phyloP scores from a whole-genome alignment of 2,329 filamentous ascomycete species.

The Xylaria hypoxylon region DNA sequence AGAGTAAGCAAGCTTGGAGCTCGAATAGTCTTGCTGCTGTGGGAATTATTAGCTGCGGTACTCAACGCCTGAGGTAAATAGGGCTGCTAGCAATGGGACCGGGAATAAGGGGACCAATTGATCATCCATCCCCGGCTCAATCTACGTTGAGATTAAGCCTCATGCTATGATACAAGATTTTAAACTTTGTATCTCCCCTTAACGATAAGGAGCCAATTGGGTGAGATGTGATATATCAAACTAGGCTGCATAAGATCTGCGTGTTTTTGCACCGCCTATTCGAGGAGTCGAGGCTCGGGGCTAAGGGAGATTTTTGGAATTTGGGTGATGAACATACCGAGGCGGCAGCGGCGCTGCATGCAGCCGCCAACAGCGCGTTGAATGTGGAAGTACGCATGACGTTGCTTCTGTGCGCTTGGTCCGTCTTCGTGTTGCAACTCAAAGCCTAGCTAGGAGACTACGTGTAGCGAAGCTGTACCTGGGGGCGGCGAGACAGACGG shows the following conservation, averaged over 20 bases:
- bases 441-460: conserved; percentile 4
- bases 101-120: conserved; percentile 9
- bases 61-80: neutral
- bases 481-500: conserved; percentile 24
- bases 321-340: conserved; percentile 34
- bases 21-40: conserved; percentile 26
- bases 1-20: conserved; percentile 43
- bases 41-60: conserved; percentile 23
- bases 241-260: neutral
- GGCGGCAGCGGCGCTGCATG: conserved; percentile 34
- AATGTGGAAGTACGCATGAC: conserved; percentile 36
- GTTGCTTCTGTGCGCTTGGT: conserved; percentile 17
- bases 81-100: conserved; percentile 3
- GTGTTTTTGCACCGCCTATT: neutral
- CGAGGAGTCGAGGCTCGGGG: neutral
- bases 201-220: neutral
- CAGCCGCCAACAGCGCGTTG: conserved; percentile 35
- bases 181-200: neutral
- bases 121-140: neutral
- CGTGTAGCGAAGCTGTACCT: conserved; percentile 6
- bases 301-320: neutral
- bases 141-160: conserved; percentile 16
- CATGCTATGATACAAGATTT: neutral
- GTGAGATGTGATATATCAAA: neutral
- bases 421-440: conserved; percentile 18